phyloP scores from a whole-genome alignment of 225 moss, liverwort and hornwort genomes.

The Straminergon stramineum region DNA sequence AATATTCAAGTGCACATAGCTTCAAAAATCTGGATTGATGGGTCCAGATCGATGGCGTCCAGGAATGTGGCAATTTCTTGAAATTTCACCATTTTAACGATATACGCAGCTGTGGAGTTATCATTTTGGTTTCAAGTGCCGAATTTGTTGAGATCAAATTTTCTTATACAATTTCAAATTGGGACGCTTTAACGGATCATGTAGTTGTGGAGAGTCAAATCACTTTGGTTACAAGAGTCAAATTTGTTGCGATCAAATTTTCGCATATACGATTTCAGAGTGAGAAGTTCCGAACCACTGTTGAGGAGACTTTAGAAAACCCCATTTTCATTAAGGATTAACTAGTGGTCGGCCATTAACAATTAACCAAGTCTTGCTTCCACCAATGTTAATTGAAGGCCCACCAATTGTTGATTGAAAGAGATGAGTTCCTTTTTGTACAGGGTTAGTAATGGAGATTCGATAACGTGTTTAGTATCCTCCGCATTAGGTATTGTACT shows the following conservation, averaged over 20 bases:
- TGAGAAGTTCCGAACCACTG: neutral
- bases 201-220: neutral
- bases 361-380: neutral
- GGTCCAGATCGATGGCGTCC: neutral
- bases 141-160: neutral
- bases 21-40: neutral
- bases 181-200: neutral
- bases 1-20: neutral
- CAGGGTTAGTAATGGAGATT: neutral
- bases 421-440: neutral
- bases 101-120: neutral
- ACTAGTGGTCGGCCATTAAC: neutral
- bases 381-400: neutral
- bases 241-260: neutral
- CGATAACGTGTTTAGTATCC: neutral
- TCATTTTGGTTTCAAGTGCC: neutral
- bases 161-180: neutral
- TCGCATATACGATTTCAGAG: neutral
- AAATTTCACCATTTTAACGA: neutral
- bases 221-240: neutral
- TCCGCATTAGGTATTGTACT: neutral
- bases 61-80: neutral
- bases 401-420: too few relatives aligned
- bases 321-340: neutral
- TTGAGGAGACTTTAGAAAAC: neutral